Conservation (phyloP, 2,329 filamentous ascomycete species). For the Chalaropsis ovoidea region DNA sequence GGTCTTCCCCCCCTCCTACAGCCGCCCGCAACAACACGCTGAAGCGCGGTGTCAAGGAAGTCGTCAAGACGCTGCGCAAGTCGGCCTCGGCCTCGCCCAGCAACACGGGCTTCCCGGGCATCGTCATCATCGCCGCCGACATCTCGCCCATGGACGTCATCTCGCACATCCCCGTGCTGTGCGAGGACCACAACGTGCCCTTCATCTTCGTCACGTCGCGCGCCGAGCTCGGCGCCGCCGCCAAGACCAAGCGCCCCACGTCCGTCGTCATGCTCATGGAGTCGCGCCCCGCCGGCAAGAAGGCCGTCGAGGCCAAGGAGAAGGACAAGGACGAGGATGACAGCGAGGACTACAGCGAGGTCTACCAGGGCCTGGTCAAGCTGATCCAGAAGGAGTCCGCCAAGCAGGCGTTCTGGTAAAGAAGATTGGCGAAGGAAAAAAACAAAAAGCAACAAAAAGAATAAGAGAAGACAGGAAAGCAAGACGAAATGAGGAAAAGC, state of each 20-base stretch:
- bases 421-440: background rate
- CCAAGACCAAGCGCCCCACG: conserved; percentile 90
- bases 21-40: conserved; percentile 91
- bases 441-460: background rate
- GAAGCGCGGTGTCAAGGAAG: conserved; percentile 97
- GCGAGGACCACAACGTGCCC: conserved; percentile 94
- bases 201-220: conserved; percentile 92
- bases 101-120: conserved; percentile 53
- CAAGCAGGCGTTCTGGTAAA: conserved; percentile 44
- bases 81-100: conserved; percentile 60
- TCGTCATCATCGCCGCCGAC: conserved; percentile 90
- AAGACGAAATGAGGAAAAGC: too few relatives aligned
- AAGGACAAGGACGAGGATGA: conserved; percentile 39
- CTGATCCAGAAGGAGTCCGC: conserved; percentile 54
- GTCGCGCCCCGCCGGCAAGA: conserved; percentile 42
- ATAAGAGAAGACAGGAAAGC: too few relatives aligned
- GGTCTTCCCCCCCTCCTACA: conserved; percentile 35
- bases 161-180: conserved; percentile 91
- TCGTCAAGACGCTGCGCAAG: conserved; percentile 96
- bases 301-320: conserved; percentile 35
- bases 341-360: conserved; percentile 52
- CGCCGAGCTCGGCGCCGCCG: conserved; percentile 85
- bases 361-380: conserved; percentile 56
- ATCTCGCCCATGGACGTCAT: conserved; percentile 99
- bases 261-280: conserved; percentile 85